Base-by-base conservation (phyloP, 352 stramenopile genomes). In the Thraustochytrium striatum region DNA sequence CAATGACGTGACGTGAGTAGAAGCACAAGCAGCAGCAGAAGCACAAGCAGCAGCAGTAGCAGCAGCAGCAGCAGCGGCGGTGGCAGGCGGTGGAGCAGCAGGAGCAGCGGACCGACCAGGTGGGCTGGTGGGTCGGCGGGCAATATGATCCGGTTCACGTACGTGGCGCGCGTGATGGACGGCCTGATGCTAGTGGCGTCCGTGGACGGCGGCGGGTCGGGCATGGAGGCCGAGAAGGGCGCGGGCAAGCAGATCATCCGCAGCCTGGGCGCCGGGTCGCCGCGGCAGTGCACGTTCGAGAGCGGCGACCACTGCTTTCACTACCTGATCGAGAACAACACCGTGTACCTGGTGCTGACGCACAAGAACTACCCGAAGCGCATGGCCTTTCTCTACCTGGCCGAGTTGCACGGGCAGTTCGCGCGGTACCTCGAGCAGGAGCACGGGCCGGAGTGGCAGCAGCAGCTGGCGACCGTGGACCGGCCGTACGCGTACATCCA, bases 401-500 rank as follows among this genome's bases (percentile, higher is more conserved):
- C 98, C 72, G 95, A 98, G 86, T 95, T 92, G 84, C 88, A 95
- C 80, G 86, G 91, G 50, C 88, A 89, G 28, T 98, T 99, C 82
- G 87, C 98, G 30, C 87, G 97, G 78, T 93, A 98, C 72, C 85
- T 99, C 36, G 85, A 94, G 75, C 79, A 90, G 59, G 93, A 98
- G 81, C 92, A 96, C 68, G 92, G 92, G 36, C 86, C 87, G 78
- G 89, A 86, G 61, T 92, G 87, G 84, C 72, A 84, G 82, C 61
- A 88, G 70, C 53, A 61, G 38, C 91, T 99, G 43, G 93, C 94
- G 53, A 98, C 94, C 16, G 94, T 97, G 36, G 93, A 92, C 59
- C 89, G 95, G 30, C 95, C 96, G n/a, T 99, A 98, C 83, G 93
- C 93, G 41, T 99, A 98, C 85, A 99, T 99, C 35, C 19, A 25